phyloP scores from a whole-genome alignment of 257 asterid genomes.

The Solanum medicagineum region DNA sequence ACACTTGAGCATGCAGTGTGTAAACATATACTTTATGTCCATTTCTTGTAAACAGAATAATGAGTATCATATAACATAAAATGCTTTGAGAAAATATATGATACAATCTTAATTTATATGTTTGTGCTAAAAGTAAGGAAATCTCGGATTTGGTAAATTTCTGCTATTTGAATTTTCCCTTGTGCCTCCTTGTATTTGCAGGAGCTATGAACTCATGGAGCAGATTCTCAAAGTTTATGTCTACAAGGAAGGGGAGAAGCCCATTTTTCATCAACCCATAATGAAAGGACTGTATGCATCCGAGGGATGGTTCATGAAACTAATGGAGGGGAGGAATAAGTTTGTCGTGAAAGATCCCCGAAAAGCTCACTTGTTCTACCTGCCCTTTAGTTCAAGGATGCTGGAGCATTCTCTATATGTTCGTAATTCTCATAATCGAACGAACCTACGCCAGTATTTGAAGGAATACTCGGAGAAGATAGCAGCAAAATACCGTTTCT shows the following conservation, averaged over 20 bases:
- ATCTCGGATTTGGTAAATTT: background rate
- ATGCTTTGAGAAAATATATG: background rate
- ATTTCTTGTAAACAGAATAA: background rate
- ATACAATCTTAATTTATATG: background rate
- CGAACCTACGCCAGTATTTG: slow-evolving; percentile 59
- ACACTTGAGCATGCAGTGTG: background rate
- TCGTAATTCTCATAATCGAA: slow-evolving; percentile 67
- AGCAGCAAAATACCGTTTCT: slow-evolving; percentile 68
- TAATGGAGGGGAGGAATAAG: slow-evolving; percentile 68
- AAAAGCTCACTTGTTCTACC: slow-evolving; percentile 77
- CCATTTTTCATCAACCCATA: slow-evolving; percentile 77
- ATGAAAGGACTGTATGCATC: slow-evolving; percentile 80
- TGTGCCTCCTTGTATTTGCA: slow-evolving; percentile 10
- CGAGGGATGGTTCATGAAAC: slow-evolving; percentile 96
- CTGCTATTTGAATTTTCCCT: background rate
- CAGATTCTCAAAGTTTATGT: slow-evolving; percentile 52
- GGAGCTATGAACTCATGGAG: slow-evolving; percentile 92
- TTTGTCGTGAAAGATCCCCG: slow-evolving; percentile 65
- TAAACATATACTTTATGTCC: background rate
- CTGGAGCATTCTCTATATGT: slow-evolving; percentile 51
- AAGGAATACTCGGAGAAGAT: slow-evolving; percentile 60
- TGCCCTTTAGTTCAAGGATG: slow-evolving; percentile 83
- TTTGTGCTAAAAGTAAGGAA: background rate
- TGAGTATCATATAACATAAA: background rate
- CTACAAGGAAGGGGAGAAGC: slow-evolving; percentile 76